Percentiles rank a stretch among this genome's conserved stretches.
These are phyloP conservation scores for Zasmidium cellare DNA, from an alignment of 2,329 filamentous ascomycete genomes.

Conservation along the genomic window DNA sequence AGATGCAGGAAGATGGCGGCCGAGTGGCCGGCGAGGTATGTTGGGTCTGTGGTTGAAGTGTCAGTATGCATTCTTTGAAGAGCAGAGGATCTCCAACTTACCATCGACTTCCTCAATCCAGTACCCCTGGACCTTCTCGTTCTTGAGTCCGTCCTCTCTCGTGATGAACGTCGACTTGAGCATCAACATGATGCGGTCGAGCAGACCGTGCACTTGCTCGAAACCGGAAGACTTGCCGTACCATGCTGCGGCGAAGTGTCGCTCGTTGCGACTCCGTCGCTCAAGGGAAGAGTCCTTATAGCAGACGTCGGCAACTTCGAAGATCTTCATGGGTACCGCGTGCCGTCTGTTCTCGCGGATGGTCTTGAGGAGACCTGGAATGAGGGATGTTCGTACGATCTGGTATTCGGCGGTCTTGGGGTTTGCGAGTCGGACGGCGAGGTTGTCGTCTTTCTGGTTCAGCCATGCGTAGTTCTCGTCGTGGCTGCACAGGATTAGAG, in stretches of 20 bases:
- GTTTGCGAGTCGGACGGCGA: slow-evolving; percentile 82
- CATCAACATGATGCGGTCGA: slow-evolving; percentile 92
- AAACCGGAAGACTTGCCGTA: slow-evolving; percentile 94
- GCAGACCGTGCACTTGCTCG: slow-evolving; percentile 88
- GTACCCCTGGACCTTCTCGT: slow-evolving; percentile 61
- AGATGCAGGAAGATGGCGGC: slow-evolving; percentile 80
- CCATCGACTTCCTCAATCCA: slow-evolving; percentile 92
- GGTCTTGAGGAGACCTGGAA: slow-evolving; percentile 89
- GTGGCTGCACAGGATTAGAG: slow-evolving; percentile 92
- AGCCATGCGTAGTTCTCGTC: slow-evolving; percentile 98
- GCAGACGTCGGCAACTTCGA: slow-evolving; percentile 86
- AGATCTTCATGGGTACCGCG: slow-evolving; percentile 84
- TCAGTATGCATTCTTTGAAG: background rate
- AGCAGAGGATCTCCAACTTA: slow-evolving; percentile 37
- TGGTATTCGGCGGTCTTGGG: slow-evolving; percentile 94
- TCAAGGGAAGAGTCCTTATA: slow-evolving; percentile 83
- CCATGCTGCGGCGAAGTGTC: slow-evolving; percentile 94
- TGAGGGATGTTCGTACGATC: slow-evolving; percentile 80
- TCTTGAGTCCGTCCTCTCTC: slow-evolving; percentile 66
- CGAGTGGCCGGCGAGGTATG: slow-evolving; percentile 87
- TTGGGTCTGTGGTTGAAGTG: slow-evolving; percentile 61
- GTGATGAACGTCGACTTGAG: slow-evolving; percentile 79
- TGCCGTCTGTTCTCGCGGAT: slow-evolving; percentile 92
- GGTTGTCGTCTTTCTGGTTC: slow-evolving; percentile 82
- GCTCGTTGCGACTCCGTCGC: slow-evolving; percentile 86